phyloP scores from a whole-genome alignment of 352 stramenopile species.

The Phytophthora hybrid region DNA sequence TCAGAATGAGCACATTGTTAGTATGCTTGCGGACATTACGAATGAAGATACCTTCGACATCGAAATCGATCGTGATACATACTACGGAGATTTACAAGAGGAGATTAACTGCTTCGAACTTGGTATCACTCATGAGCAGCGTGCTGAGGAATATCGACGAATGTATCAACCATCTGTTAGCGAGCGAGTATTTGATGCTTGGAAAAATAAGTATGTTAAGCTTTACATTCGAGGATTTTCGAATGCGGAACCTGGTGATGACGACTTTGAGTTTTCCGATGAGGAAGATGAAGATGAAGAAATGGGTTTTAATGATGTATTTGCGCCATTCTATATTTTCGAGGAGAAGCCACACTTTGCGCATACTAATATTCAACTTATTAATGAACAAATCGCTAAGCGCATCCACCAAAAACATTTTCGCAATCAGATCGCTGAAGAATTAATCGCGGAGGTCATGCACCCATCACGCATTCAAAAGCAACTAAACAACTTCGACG shows the following conservation, averaged over 20 bases:
- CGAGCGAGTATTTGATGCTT: background rate
- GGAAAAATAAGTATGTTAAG: background rate
- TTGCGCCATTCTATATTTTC: background rate
- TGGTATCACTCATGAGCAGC: background rate
- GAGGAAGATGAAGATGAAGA: too few relatives aligned
- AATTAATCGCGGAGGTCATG: too few relatives aligned
- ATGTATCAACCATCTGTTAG: too few relatives aligned
- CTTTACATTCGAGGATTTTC: background rate
- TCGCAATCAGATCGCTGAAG: too few relatives aligned
- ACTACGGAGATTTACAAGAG: background rate
- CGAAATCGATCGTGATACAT: too few relatives aligned
- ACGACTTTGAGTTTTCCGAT: background rate
- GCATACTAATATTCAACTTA: background rate
- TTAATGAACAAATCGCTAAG: too few relatives aligned
- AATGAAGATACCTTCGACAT: too few relatives aligned
- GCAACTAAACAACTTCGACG: too few relatives aligned
- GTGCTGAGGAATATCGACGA: background rate
- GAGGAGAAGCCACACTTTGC: background rate
- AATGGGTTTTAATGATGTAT: too few relatives aligned
- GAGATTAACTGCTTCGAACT: background rate
- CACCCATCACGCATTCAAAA: too few relatives aligned
- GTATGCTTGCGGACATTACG: background rate
- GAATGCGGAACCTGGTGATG: background rate
- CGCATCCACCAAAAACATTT: too few relatives aligned
- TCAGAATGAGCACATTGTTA: too few relatives aligned